Evolutionary conservation across 2,329 filamentous ascomycete genomes (phyloP), one percentile per base, ranked within the genome.

Genomic region (Aureobasidium sp.): DNA sequence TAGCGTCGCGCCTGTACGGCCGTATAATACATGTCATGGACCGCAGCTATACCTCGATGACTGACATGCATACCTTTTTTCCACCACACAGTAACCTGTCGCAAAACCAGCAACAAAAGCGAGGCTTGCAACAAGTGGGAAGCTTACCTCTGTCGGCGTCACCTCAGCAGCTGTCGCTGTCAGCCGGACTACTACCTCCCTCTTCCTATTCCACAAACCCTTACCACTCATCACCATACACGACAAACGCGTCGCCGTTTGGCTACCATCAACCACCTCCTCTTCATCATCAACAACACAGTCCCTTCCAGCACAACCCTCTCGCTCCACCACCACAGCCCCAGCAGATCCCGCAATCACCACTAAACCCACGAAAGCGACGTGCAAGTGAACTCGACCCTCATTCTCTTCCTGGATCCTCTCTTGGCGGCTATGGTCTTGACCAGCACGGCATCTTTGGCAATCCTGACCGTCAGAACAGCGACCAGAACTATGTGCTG

Each of bases 291-390:
- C 49, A 47, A 63, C 60, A 59, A 39, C 63, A 73, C 70, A 65
- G 78, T 76, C 71, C 71, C 73, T 62, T 51, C 74, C 75, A 34
- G 72, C 72, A 61, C 76, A 69, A 77, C 70, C 65, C 69, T 77
- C 67, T 77, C 78, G 66, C 75, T 74, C 36, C 74, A 74, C 47
- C 64, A 66, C 61, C 65, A 66, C 36, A 68, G 65, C 59, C 64
- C 29, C 64, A 56, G 67, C 41, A 66, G 64, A 68, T 65, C 68
- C 37, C 73, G 76, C 63, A 64, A 25, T 72, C 71, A 12, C 72
- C 72, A 1, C 66, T 64, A 11, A 72, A 69, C 52, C 62, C 68
- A 51, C 71, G 73, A 36, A 76, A 76, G 64, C 70, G 74, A 42
- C 69, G 72, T 62, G 69, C 70, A 42, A 72, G 71, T n/a, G 72